Conservation (phyloP, 202 grass and related monocot species). For the Saccharum hybrid region DNA sequence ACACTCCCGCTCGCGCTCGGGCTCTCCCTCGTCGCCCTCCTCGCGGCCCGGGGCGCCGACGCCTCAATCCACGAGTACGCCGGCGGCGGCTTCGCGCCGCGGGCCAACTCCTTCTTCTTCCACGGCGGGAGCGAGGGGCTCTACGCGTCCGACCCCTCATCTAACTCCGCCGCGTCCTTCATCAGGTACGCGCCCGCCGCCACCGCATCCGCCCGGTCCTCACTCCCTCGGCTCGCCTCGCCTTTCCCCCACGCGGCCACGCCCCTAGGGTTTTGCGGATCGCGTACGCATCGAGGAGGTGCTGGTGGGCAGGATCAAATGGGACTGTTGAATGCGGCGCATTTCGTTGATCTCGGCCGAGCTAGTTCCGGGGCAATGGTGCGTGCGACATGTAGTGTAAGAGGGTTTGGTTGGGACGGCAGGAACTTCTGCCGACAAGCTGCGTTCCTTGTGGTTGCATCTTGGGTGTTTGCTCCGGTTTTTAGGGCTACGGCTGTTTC, state of each 20-base stretch:
- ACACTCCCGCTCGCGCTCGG: constrained; percentile 52
- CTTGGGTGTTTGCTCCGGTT: background rate
- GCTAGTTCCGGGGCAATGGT: constrained; percentile 16
- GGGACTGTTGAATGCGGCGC: background rate
- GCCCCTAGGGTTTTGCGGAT: constrained; percentile 39
- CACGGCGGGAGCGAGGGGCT: constrained; percentile 98
- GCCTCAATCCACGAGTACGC: constrained; percentile 92
- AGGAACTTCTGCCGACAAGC: background rate
- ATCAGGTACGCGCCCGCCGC: constrained; percentile 59
- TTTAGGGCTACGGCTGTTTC: background rate
- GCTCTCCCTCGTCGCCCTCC: constrained; percentile 42
- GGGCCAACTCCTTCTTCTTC: constrained; percentile 96
- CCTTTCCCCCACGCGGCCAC: no score
- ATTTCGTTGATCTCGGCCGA: constrained; percentile 28
- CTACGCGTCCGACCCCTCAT: constrained; percentile 70
- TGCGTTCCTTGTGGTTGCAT: background rate
- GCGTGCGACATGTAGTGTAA: background rate
- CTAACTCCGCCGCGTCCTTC: constrained; percentile 73
- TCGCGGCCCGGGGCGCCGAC: constrained; percentile 43
- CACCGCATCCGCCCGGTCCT: background rate
- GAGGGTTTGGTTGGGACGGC: constrained; percentile 14
- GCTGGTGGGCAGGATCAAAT: constrained; percentile 22
- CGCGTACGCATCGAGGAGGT: constrained; percentile 12
- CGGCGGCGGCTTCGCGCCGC: constrained; percentile 70
- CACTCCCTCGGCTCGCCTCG: background rate